Evolutionary conservation across 495 filamentous ascomycete species (phyloP).

Genomic region (Aspergillus steynii): DNA sequence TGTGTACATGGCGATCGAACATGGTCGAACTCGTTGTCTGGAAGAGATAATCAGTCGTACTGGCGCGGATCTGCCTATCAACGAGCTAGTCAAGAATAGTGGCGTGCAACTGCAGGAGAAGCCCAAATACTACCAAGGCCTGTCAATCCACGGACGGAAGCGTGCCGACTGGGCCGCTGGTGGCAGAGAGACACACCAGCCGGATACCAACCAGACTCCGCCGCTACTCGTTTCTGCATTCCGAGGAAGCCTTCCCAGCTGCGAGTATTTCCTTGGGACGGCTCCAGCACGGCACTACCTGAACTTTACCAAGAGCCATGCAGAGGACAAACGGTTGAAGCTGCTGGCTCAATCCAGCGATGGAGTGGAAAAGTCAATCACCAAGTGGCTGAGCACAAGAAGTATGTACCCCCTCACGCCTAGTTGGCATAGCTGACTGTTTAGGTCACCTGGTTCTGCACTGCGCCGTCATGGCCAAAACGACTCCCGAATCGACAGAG

Average conservation of each 20-base stretch:
- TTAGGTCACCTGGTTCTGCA: slow-evolving; percentile 65
- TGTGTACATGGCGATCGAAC: slow-evolving; percentile 44
- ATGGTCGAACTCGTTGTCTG: slow-evolving; percentile 46
- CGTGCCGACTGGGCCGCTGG: slow-evolving; percentile 61
- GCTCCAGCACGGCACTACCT: slow-evolving; percentile 60
- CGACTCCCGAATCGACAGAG: slow-evolving; percentile 41
- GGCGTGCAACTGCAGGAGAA: slow-evolving; percentile 58
- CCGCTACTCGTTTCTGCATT: slow-evolving; percentile 61
- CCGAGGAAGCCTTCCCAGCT: slow-evolving; percentile 55
- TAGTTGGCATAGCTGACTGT: not conserved
- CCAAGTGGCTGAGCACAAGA: slow-evolving; percentile 58
- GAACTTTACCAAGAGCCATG: slow-evolving; percentile 60
- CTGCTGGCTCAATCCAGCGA: slow-evolving; percentile 52
- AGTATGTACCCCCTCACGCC: slow-evolving; percentile 31
- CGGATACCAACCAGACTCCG: slow-evolving; percentile 31
- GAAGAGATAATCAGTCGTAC: slow-evolving; percentile 51
- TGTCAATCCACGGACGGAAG: slow-evolving; percentile 73
- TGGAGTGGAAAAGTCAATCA: slow-evolving; percentile 60
- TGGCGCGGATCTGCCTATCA: slow-evolving; percentile 64
- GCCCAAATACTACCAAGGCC: slow-evolving; percentile 67
- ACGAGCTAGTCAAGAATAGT: slow-evolving; percentile 58
- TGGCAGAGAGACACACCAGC: slow-evolving; percentile 34
- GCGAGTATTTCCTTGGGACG: slow-evolving; percentile 71
- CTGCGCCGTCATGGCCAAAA: slow-evolving; percentile 55
- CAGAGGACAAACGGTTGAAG: slow-evolving; percentile 55